Conservation (phyloP, 2,329 filamentous ascomycete genomes). For the Arthroderma sp. region DNA sequence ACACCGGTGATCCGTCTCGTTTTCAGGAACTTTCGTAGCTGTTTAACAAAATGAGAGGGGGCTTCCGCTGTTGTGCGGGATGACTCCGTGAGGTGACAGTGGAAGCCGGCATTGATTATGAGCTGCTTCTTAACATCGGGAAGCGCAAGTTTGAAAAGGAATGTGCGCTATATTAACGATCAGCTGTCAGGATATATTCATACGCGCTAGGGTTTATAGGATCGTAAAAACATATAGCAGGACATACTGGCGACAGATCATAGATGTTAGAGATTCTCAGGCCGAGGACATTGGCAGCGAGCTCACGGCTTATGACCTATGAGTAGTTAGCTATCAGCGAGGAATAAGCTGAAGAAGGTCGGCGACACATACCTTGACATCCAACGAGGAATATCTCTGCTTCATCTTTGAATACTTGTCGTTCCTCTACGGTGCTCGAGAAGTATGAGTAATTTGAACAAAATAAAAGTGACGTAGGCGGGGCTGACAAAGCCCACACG, state of each 20-base stretch:
- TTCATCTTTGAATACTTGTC: constrained; percentile 37
- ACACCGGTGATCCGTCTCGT: constrained; percentile 73
- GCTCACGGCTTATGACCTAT: constrained; percentile 88
- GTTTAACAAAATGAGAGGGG: constrained; percentile 73
- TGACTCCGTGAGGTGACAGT: constrained; percentile 87
- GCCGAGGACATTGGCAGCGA: constrained; percentile 60
- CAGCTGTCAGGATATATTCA: background rate
- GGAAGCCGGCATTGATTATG: constrained; percentile 87
- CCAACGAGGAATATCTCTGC: constrained; percentile 47
- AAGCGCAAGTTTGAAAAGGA: constrained; percentile 89
- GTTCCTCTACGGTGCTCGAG: background rate
- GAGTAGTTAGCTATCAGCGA: background rate
- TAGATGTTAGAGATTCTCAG: constrained; percentile 88
- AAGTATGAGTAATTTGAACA: background rate
- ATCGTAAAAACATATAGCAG: background rate
- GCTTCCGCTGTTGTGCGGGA: constrained; percentile 71
- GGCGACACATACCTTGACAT: constrained; percentile 38
- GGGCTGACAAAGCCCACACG: constrained; percentile 6
- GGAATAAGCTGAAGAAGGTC: background rate
- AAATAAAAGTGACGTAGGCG: constrained; percentile 17
- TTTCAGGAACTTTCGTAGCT: constrained; percentile 77
- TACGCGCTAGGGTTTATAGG: background rate
- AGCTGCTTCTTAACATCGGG: constrained; percentile 81
- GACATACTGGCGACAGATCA: constrained; percentile 66
- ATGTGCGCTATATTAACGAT: constrained; percentile 52